phyloP scores from a whole-genome alignment of 495 filamentous ascomycete species.

The Penicillium riverlandense region DNA sequence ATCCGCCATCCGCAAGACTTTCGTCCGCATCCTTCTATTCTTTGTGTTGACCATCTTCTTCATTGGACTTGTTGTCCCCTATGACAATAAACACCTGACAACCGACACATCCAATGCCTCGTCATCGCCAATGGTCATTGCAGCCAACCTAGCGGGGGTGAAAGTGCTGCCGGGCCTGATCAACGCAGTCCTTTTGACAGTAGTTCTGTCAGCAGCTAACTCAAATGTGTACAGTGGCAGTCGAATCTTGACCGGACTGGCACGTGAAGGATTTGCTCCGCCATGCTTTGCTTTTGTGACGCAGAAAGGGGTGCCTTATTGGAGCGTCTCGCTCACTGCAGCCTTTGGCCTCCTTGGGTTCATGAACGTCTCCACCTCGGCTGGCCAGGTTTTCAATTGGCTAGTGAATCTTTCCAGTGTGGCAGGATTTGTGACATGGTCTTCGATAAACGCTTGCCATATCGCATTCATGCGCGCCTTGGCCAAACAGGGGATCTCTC shows the following conservation, averaged over 20 bases:
- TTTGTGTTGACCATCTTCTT: slow-evolving; percentile 61
- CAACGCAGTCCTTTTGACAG: slow-evolving; percentile 67
- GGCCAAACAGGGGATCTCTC: slow-evolving; percentile 37
- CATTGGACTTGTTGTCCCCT: slow-evolving; percentile 59
- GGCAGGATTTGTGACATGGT: slow-evolving; percentile 59
- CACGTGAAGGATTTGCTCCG: slow-evolving; percentile 53
- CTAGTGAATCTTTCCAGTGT: slow-evolving; percentile 51
- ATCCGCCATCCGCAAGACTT: slow-evolving; percentile 59
- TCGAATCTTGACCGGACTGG: slow-evolving; percentile 55
- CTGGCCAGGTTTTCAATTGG: slow-evolving; percentile 41
- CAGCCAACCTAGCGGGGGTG: slow-evolving; percentile 55
- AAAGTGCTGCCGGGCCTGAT: slow-evolving; percentile 62
- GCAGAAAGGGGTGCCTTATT: slow-evolving; percentile 42
- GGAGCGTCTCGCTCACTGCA: slow-evolving; percentile 37
- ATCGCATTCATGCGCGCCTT: slow-evolving; percentile 51
- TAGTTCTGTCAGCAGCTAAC: slow-evolving; percentile 64
- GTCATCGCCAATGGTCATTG: slow-evolving; percentile 58
- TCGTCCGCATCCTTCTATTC: slow-evolving; percentile 61
- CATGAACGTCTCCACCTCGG: slow-evolving; percentile 37
- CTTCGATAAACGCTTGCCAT: slow-evolving; percentile 48
- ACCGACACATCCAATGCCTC: slow-evolving; percentile 45
- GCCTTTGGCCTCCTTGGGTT: slow-evolving; percentile 42
- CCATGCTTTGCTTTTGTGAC: slow-evolving; percentile 41
- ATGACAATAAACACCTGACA: slow-evolving; percentile 21
- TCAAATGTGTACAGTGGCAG: slow-evolving; percentile 70